Percentiles rank a stretch among this genome's conserved stretches.
These are phyloP conservation scores for Aleurites moluccanus DNA, from an alignment of 441 rosid genomes.

Conservation along the genomic window DNA sequence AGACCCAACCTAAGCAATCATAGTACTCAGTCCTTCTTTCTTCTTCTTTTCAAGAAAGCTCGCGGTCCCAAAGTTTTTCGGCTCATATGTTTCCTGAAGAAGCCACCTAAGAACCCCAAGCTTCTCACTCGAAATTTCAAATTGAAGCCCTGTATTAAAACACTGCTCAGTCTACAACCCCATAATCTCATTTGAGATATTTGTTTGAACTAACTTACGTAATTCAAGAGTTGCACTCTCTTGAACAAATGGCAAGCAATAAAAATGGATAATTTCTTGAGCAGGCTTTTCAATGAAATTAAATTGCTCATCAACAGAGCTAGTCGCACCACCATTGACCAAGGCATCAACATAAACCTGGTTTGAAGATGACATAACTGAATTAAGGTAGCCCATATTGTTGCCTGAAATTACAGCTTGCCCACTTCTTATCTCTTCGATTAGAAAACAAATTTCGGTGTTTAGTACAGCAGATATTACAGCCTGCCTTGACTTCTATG, in stretches of 20 bases:
- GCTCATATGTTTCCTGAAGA: conserved; percentile 89
- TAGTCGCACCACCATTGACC: conserved; percentile 27
- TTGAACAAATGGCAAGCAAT: conserved; percentile 75
- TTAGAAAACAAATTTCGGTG: conserved; percentile 9
- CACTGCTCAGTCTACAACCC: conserved; percentile 83
- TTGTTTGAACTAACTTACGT: conserved; percentile 61
- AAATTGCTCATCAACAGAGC: conserved; percentile 45
- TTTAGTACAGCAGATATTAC: not conserved
- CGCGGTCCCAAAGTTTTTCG: conserved; percentile 69
- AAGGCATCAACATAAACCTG: too few species aligned
- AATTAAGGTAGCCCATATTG: conserved; percentile 68
- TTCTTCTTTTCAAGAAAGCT: conserved; percentile 83
- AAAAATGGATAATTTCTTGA: conserved; percentile 64
- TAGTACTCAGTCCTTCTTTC: conserved; percentile 57
- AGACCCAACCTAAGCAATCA: conserved; percentile 83
- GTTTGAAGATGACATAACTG: conserved; percentile 67
- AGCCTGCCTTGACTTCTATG: not conserved
- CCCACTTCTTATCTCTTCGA: conserved; percentile 16
- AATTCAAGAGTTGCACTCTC: conserved; percentile 68
- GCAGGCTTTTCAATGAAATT: conserved; percentile 47
- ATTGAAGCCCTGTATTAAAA: conserved; percentile 65
- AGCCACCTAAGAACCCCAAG: conserved; percentile 70
- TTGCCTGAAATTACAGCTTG: conserved; percentile 20
- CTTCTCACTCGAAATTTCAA: conserved; percentile 49
- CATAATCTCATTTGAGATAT: conserved; percentile 64